Evolutionary conservation across 23 red algal genomes (phyloP), one percentile per base, ranked within the genome.

Genomic region (Chondrus crispus): DNA sequence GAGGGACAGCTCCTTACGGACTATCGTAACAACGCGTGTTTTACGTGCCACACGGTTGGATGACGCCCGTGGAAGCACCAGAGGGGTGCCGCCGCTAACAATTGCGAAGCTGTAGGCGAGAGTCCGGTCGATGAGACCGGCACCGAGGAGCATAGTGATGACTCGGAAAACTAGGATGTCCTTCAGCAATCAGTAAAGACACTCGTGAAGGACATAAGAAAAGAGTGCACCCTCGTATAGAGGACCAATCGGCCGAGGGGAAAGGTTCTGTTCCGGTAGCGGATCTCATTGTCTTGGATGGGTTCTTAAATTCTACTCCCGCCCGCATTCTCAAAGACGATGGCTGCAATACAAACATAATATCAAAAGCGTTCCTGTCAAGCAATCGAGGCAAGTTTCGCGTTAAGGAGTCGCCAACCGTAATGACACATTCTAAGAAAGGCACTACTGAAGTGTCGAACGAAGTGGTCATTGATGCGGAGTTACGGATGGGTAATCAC

Each of bases 391-490:
- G n/a, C 14, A 55, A 18, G 0, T 55, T 55, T 55, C n/a, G 14
- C 5, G 35, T 19, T 66, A 6, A 1, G 60, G 26, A 55, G 51
- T 55, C 14, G 16, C n/a, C 0, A 1, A 18, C 14, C 51, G n/a
- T 18, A 14, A 85, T 70, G 22, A 85, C 18, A 0, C 52, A 85
- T 68, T 85, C 60, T 18, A 69, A 85, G 41, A 62, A 70, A 68
- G 58, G 58, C 24, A 64, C 55, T 42, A 32, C 33, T 12, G 82
- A 85, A 36, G 60, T 29, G 32, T 41, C 5, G 1, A 70, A 20
- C 36, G 18, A 41, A 20, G 40, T 85, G 62, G 60, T 85, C 26
- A 29, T 72, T 46, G 68, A 57, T 3, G 82, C 19, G 16, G 3
- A 64, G 22, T 1, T 69, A 5, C 0, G 20, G 9, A 51, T 69